Evolutionary conservation across 2,329 filamentous ascomycete species (phyloP).

Genomic region (Clonostachys rosea): DNA sequence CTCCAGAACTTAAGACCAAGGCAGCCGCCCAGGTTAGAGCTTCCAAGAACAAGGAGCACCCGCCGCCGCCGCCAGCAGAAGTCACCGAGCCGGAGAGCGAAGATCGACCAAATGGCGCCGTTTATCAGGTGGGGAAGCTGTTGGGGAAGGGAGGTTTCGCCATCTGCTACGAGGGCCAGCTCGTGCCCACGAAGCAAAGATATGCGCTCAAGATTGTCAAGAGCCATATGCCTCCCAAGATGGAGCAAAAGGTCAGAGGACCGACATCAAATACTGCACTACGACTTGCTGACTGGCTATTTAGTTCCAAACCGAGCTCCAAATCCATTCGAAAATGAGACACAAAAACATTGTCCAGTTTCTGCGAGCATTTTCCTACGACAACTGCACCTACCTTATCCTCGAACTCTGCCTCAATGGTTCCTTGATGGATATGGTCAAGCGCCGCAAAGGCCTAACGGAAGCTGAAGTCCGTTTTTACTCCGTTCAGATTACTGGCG

Average conservation of each 20-base stretch:
- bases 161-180: constrained; percentile 71
- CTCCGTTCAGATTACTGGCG: constrained; percentile 89
- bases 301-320: constrained; percentile 76
- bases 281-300: constrained; percentile 7
- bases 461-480: constrained; percentile 93
- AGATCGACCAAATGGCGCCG: constrained; percentile 64
- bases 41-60: constrained; percentile 61
- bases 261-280: background rate
- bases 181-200: constrained; percentile 60
- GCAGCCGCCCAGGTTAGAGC: constrained; percentile 48
- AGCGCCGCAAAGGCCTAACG: constrained; percentile 82
- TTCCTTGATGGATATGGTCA: constrained; percentile 96
- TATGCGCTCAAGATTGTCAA: constrained; percentile 81
- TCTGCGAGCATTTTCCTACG: constrained; percentile 86
- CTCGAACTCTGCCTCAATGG: constrained; percentile 93
- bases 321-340: constrained; percentile 97
- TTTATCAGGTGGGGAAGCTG: constrained; percentile 70
- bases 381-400: constrained; percentile 86
- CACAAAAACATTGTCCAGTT: constrained; percentile 97
- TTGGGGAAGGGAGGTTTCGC: constrained; percentile 81
- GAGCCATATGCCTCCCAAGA: constrained; percentile 75
- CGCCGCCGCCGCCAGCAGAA: constrained; percentile 56
- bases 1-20: constrained; percentile 45
- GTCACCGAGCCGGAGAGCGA: constrained; percentile 60
- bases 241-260: constrained; percentile 70